phyloP scores from a whole-genome alignment of 495 filamentous ascomycete genomes.

The Annulohypoxylon maeteangense region DNA sequence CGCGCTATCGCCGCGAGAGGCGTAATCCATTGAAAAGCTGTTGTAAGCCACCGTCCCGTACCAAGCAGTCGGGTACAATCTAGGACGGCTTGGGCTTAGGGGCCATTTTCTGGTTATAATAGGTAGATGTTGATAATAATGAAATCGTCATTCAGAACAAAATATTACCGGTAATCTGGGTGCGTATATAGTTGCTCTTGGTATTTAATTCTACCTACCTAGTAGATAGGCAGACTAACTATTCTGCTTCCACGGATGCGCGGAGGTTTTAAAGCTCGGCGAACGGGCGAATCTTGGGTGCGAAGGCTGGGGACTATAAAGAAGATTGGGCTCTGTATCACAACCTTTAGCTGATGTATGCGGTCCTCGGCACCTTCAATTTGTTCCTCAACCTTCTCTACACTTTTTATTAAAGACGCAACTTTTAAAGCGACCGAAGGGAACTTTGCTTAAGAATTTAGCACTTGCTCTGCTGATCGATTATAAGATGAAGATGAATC shows the following conservation, averaged over 20 bases:
- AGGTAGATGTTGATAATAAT: neutral
- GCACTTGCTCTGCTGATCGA: neutral
- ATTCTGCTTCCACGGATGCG: neutral
- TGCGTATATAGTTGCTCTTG: neutral
- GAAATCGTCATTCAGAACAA: neutral
- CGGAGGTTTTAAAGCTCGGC: neutral
- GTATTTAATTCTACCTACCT: too few relatives aligned
- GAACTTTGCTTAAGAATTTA: slow-evolving; percentile 22
- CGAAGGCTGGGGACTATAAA: slow-evolving; percentile 1
- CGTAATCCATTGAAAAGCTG: slow-evolving; percentile 21
- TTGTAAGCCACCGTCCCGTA: slow-evolving; percentile 25
- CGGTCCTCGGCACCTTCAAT: slow-evolving; percentile 23
- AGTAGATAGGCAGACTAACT: too few relatives aligned
- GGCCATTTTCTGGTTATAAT: neutral
- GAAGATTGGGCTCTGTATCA: slow-evolving; percentile 1
- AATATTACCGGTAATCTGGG: neutral
- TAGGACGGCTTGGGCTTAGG: neutral
- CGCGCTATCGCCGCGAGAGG: slow-evolving; percentile 18
- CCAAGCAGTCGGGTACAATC: slow-evolving; percentile 10
- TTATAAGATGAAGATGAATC: slow-evolving; percentile 20
- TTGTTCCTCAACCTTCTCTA: slow-evolving; percentile 12
- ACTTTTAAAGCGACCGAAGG: neutral
- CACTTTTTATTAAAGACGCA: neutral
- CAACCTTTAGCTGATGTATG: slow-evolving; percentile 12
- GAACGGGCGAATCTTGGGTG: neutral